Evolutionary conservation across 78 protist genomes (phyloP), one percentile per base, ranked within the genome.

Genomic region (Dictyostelium capitatum): DNA sequence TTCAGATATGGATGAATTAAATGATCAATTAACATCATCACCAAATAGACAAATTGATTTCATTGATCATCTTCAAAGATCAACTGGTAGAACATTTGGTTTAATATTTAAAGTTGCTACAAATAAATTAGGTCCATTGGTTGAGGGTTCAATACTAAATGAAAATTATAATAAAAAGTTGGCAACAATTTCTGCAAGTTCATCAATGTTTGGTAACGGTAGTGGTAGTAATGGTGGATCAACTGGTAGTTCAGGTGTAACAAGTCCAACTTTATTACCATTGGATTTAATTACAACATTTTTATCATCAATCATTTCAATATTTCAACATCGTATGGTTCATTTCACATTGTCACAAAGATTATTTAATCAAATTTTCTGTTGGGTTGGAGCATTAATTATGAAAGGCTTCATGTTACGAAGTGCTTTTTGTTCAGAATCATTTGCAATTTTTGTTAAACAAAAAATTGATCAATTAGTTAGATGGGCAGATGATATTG

Each of bases 261-360:
- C 51, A 15, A 12, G 6, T 25, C 9, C 10, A 51, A 51, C 15
- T 8, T 15, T 67, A 1, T 3, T 32, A 14, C 37, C 75, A 25
- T 30, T 67, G 14, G 75, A 67, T 30, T 32, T 32, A 12, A 57
- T 87, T 5, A 87, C 93, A 0, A 65, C 32, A 54, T 64, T n/a
- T 43, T 69, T 87, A 1, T 53, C 57, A 5, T 48, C 93, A 10
- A 32, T 87, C 10, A 87, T 87, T 32, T 7, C 62, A 19, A 67
- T 64, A 10, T 87, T 87, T 79, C 93, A 87, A 56, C 59, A 41
- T 12, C 70, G 84, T 46, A 77, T 74, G 93, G 73, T 87, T 20
- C 93, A 87, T 51, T 87, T 87, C 25, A 65, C 74, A 1, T 48
- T 91, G 32, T 91, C 95, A 6, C 95, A 91, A 54, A 53, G 83